Conservation (phyloP, 2,329 filamentous ascomycete species). For the Macrophomina tecta region DNA sequence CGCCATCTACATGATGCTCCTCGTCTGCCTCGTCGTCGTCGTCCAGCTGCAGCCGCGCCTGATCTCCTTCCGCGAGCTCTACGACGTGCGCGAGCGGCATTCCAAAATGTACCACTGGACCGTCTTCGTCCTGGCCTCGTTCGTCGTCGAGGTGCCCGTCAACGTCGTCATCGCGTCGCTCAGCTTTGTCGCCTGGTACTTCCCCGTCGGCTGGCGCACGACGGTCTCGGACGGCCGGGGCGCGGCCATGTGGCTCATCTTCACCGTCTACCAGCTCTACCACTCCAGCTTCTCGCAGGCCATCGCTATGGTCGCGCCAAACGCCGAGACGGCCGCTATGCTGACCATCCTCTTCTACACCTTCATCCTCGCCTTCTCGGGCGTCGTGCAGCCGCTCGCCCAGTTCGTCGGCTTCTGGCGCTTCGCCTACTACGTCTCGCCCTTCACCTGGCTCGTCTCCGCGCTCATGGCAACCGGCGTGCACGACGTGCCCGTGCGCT, state of each 20-base stretch:
- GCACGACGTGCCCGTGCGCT: conserved; percentile 55
- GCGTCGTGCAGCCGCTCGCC: conserved; percentile 65
- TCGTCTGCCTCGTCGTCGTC: conserved; percentile 53
- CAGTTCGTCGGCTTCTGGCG: conserved; percentile 75
- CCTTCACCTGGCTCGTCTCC: conserved; percentile 67
- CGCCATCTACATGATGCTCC: conserved; percentile 58
- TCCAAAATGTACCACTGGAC: conserved; percentile 78
- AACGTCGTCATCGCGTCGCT: conserved; percentile 67
- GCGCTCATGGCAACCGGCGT: conserved; percentile 51
- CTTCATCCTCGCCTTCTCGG: conserved; percentile 65
- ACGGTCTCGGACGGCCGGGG: neutral
- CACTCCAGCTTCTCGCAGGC: conserved; percentile 68
- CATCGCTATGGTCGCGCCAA: conserved; percentile 73
- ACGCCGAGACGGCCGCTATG: conserved; percentile 72
- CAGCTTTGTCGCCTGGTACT: conserved; percentile 72
- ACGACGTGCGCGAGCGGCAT: conserved; percentile 66
- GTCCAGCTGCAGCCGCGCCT: conserved; percentile 67
- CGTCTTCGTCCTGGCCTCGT: conserved; percentile 73
- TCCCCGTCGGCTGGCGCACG: conserved; percentile 46
- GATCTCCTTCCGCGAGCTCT: conserved; percentile 63
- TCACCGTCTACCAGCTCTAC: conserved; percentile 64
- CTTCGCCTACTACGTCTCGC: conserved; percentile 74
- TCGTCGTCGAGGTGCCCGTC: conserved; percentile 74
- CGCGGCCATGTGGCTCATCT: conserved; percentile 41
- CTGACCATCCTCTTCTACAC: conserved; percentile 63